Evolutionary conservation across 2,329 filamentous ascomycete species (phyloP).

Genomic region (Dactylella cylindrospora): DNA sequence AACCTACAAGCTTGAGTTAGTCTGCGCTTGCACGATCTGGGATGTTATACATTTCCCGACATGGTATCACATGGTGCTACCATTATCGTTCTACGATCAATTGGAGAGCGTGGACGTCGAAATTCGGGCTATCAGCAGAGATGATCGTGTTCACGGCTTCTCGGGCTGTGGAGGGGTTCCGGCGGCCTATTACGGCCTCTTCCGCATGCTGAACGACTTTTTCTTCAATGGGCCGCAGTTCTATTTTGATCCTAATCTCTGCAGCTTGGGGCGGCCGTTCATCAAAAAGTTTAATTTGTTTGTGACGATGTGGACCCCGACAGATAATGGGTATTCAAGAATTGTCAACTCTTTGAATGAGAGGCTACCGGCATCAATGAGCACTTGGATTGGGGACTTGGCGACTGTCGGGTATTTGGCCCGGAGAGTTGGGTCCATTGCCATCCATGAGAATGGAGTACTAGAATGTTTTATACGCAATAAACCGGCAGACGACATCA

Average conservation of each 20-base stretch:
- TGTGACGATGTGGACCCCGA: neutral
- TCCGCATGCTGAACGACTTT: slow-evolving; percentile 1
- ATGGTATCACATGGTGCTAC: slow-evolving; percentile 1
- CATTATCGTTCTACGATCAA: neutral
- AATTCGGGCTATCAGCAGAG: neutral
- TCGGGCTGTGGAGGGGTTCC: neutral
- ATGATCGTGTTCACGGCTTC: neutral
- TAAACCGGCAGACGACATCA: too few species aligned
- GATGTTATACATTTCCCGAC: neutral
- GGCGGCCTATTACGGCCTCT: neutral
- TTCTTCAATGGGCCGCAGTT: slow-evolving; percentile 5
- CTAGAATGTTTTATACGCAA: neutral
- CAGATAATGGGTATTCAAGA: neutral
- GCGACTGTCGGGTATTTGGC: neutral
- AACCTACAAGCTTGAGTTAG: slow-evolving; percentile 1
- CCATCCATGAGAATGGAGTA: neutral
- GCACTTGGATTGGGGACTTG: neutral
- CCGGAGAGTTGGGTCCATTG: neutral
- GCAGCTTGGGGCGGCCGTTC: neutral
- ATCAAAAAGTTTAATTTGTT: neutral
- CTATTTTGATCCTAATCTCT: neutral
- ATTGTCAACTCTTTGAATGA: neutral
- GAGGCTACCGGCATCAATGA: neutral
- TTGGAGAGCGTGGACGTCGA: neutral
- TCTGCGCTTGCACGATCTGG: neutral